These are phyloP conservation scores for Westerdykella aurantiaca DNA, from an alignment of 2,329 filamentous ascomycete species.

Conservation along the genomic window DNA sequence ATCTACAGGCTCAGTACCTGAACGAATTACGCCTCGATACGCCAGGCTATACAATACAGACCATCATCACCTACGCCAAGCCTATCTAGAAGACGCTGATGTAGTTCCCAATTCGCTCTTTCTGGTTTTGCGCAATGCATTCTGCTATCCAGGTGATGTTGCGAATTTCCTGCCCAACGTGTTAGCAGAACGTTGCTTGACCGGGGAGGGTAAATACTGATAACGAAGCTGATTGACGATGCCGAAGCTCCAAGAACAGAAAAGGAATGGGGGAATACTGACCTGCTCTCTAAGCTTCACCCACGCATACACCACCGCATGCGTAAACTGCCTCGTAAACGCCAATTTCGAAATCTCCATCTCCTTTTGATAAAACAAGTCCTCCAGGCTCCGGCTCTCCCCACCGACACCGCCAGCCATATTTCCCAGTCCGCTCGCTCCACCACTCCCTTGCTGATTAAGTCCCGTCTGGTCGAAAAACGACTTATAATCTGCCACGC, in stretches of 20 bases:
- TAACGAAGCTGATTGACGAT: too few relatives aligned
- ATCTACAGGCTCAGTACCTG: too few relatives aligned
- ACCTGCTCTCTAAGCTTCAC: constrained; percentile 97
- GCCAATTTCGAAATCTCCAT: constrained; percentile 96
- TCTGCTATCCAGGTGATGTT: constrained; percentile 99
- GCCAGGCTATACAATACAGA: too few relatives aligned
- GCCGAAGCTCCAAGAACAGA: too few relatives aligned
- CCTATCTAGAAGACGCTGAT: constrained; percentile 79
- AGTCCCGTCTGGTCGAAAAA: constrained; percentile 92
- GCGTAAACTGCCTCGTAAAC: constrained; percentile 94
- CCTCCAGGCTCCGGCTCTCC: constrained; percentile 86
- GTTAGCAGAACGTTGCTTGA: too few relatives aligned
- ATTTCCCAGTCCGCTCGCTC: constrained; percentile 70
- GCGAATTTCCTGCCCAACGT: constrained; percentile 72
- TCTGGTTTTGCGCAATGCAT: constrained; percentile 99
- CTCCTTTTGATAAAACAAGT: constrained; percentile 98
- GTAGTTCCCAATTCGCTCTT: constrained; percentile 97
- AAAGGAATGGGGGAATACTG: constrained; percentile 29
- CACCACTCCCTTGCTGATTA: constrained; percentile 55
- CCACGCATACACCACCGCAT: constrained; percentile 94
- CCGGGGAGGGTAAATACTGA: neutral
- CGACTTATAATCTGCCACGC: constrained; percentile 84
- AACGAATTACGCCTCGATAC: too few relatives aligned
- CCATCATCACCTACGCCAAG: too few relatives aligned
- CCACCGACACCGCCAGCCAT: constrained; percentile 73